A percentile compares a stretch with the other conserved stretches of the same genome.
phyloP scores from a whole-genome alignment of 768 basidiomycete species.

The Asterophora lycoperdoides region DNA sequence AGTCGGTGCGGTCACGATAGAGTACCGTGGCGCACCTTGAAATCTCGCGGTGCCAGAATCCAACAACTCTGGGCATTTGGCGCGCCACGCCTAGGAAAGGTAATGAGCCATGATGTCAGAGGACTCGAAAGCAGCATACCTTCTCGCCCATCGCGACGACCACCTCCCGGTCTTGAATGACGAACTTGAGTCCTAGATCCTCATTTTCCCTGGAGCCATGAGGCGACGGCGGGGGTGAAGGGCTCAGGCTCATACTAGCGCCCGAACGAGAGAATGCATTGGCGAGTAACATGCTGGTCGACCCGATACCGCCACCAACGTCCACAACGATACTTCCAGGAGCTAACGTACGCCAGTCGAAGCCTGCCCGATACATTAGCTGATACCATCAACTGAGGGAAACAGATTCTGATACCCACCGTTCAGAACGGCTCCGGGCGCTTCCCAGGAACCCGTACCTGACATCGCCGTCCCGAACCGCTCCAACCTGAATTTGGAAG shows the following conservation, averaged over 20 bases:
- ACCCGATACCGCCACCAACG: slow-evolving; percentile 68
- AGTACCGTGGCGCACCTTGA: slow-evolving; percentile 34
- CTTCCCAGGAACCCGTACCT: slow-evolving; percentile 69
- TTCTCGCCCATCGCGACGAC: slow-evolving; percentile 52
- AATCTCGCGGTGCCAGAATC: slow-evolving; percentile 50
- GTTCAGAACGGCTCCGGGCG: slow-evolving; percentile 52
- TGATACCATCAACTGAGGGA: background rate
- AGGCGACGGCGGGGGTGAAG: slow-evolving; percentile 1
- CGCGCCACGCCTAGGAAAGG: slow-evolving; percentile 47
- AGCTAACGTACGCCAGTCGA: slow-evolving; percentile 52
- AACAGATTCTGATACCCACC: slow-evolving; percentile 35
- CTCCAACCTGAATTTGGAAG: slow-evolving; percentile 52
- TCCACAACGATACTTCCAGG: slow-evolving; percentile 55
- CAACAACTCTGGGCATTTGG: slow-evolving; percentile 53
- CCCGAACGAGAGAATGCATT: slow-evolving; percentile 26
- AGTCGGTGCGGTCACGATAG: background rate
- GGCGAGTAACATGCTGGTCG: slow-evolving; percentile 36
- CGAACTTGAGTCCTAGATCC: slow-evolving; percentile 35
- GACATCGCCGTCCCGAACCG: slow-evolving; percentile 77
- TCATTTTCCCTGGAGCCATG: background rate
- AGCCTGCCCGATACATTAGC: slow-evolving; percentile 34
- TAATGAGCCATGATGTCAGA: background rate
- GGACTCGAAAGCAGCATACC: slow-evolving; percentile 23
- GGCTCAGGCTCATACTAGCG: background rate
- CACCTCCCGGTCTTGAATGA: slow-evolving; percentile 59